phyloP scores from a whole-genome alignment of 116 monocot species.

The Phalaenopsis hybrid region DNA sequence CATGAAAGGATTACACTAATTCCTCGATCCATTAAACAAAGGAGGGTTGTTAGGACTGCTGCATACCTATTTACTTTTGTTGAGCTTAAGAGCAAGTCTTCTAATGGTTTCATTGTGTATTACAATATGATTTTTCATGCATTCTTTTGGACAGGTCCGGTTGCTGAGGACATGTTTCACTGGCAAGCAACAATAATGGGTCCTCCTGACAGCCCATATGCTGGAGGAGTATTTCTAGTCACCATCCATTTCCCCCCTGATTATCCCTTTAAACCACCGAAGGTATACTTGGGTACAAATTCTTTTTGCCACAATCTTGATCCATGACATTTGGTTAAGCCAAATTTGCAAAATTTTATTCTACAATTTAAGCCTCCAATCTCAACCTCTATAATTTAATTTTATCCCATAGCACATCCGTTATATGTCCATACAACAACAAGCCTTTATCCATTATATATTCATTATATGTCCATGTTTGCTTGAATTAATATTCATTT shows the following conservation, averaged over 20 bases:
- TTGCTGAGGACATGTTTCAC: slow-evolving; percentile 11
- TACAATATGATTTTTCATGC: not conserved
- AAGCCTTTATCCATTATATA: not conserved
- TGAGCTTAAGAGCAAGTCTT: too few species aligned
- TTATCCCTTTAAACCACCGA: slow-evolving; percentile 21
- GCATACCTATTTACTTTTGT: too few species aligned
- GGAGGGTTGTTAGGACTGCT: too few species aligned
- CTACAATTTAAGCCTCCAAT: not conserved
- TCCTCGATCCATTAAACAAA: too few species aligned
- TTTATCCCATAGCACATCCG: not conserved
- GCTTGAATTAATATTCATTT: not conserved
- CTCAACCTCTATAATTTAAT: not conserved
- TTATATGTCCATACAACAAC: too few species aligned
- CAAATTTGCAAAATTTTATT: not conserved
- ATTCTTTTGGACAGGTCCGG: slow-evolving; percentile 11
- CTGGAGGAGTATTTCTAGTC: slow-evolving; percentile 18
- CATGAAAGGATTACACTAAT: too few species aligned
- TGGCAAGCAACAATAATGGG: slow-evolving; percentile 29
- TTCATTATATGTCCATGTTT: not conserved
- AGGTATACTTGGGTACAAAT: slow-evolving; percentile 6
- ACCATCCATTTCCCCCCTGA: slow-evolving; percentile 20
- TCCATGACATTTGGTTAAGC: not conserved
- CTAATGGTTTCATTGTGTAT: not conserved
- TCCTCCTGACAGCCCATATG: slow-evolving; percentile 16
- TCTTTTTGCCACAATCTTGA: not conserved